phyloP scores from a whole-genome alignment of 805 yeast genomes.

The Clavispora carvajalis region DNA sequence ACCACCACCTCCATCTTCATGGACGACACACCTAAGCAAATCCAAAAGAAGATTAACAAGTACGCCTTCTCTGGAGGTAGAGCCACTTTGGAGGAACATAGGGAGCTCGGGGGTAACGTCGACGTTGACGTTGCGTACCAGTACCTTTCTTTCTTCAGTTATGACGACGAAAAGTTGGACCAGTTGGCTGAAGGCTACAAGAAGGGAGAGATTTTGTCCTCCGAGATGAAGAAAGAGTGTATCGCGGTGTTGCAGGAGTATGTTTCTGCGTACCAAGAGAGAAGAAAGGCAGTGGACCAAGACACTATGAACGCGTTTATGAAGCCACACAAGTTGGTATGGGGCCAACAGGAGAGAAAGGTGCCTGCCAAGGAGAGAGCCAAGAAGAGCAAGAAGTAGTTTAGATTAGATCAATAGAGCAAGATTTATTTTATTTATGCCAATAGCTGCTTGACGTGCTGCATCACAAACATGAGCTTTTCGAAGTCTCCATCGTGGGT shows the following conservation, averaged over 20 bases:
- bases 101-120: conserved; percentile 86
- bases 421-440: not conserved
- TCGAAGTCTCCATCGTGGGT: conserved; percentile 36
- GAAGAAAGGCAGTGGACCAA: conserved; percentile 62
- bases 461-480: conserved; percentile 40
- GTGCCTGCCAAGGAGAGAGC: conserved; percentile 58
- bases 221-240: conserved; percentile 89
- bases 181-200: conserved; percentile 60
- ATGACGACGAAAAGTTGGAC: conserved; percentile 77
- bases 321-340: conserved; percentile 76
- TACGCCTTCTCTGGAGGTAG: conserved; percentile 96
- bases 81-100: conserved; percentile 83
- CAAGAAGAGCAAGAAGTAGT: conserved; percentile 37
- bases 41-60: conserved; percentile 91
- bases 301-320: conserved; percentile 61
- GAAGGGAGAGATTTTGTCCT: conserved; percentile 79
- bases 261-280: conserved; percentile 76
- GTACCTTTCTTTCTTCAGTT: conserved; percentile 81
- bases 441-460: conserved; percentile 12
- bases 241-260: conserved; percentile 74
- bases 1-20: conserved; percentile 87
- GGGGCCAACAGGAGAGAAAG: conserved; percentile 68
- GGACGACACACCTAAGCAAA: conserved; percentile 91
- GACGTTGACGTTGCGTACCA: conserved; percentile 95
- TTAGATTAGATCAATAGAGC: no score